A percentile compares a stretch with the other conserved stretches of the same genome.
These are phyloP conservation scores for Penicillium lividum DNA, from an alignment of 495 filamentous ascomycete genomes.

Conservation along the genomic window DNA sequence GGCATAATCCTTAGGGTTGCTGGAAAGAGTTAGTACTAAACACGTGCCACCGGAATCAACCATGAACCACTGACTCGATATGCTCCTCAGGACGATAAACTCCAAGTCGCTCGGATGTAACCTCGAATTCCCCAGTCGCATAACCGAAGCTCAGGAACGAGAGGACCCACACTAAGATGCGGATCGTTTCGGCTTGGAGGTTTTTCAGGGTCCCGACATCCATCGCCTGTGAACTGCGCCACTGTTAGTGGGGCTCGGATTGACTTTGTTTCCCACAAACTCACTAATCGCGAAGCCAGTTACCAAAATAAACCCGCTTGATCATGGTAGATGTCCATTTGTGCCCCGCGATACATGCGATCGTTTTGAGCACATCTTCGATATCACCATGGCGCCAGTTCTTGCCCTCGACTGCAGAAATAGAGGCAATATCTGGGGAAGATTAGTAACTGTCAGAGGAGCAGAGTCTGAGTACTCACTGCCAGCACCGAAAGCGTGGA, in stretches of 20 bases:
- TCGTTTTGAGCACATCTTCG: constrained; percentile 87
- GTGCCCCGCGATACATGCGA: constrained; percentile 84
- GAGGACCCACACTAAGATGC: constrained; percentile 87
- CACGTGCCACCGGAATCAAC: not conserved
- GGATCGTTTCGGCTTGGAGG: constrained; percentile 86
- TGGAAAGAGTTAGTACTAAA: constrained; percentile 12
- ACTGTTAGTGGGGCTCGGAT: constrained; percentile 14
- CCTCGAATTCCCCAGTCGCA: constrained; percentile 96
- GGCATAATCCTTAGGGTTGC: constrained; percentile 86
- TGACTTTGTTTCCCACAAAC: constrained; percentile 9
- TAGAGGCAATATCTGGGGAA: constrained; percentile 73
- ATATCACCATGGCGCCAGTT: constrained; percentile 99
- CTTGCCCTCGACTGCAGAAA: constrained; percentile 88
- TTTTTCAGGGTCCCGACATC: constrained; percentile 89
- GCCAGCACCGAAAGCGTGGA: constrained; percentile 84
- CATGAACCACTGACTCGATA: constrained; percentile 57
- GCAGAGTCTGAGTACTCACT: constrained; percentile 42
- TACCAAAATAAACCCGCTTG: constrained; percentile 88
- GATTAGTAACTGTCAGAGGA: constrained; percentile 7
- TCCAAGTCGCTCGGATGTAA: constrained; percentile 86
- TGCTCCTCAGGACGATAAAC: constrained; percentile 95
- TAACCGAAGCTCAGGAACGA: constrained; percentile 94
- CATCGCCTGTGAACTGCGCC: constrained; percentile 75
- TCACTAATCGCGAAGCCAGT: constrained; percentile 52
- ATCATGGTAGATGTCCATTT: constrained; percentile 95